Conservation (phyloP, 2,329 filamentous ascomycete species). For the Microsporum audouinii region DNA sequence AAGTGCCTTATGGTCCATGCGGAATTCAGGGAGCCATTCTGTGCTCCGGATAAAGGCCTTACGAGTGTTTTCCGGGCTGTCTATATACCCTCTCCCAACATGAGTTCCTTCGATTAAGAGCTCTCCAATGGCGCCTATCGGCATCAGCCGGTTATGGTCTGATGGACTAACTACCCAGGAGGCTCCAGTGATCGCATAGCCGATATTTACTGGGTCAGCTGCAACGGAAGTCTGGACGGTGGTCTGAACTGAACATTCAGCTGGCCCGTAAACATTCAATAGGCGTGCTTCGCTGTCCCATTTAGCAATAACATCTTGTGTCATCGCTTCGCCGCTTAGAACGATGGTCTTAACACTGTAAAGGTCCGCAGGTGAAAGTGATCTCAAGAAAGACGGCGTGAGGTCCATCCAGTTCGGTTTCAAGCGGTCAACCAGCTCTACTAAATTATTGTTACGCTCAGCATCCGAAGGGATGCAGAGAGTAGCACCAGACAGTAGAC, state of each 20-base stretch:
- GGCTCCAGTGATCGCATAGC: conserved; percentile 7
- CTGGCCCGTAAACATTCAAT: conserved; percentile 27
- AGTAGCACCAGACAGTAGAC: conserved; percentile 26
- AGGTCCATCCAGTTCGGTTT: conserved; percentile 40
- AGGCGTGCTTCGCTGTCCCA: conserved; percentile 25
- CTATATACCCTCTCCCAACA: conserved; percentile 28
- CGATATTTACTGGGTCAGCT: conserved; percentile 11
- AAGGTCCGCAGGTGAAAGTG: conserved; percentile 28
- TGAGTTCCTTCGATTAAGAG: conserved; percentile 30
- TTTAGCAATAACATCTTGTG: conserved; percentile 15
- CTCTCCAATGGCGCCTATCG: conserved; percentile 34
- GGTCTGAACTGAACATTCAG: conserved; percentile 8
- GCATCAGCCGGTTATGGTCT: conserved; percentile 15
- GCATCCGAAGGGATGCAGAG: conserved; percentile 34
- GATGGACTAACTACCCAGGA: conserved; percentile 19
- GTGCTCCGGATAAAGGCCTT: conserved; percentile 42
- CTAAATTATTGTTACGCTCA: conserved; percentile 31
- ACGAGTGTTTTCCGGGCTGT: conserved; percentile 18
- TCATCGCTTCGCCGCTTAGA: conserved; percentile 20
- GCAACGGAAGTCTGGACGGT: background rate
- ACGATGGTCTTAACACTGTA: conserved; percentile 29
- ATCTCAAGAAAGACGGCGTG: conserved; percentile 43
- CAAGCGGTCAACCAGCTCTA: background rate
- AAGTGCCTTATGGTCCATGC: conserved; percentile 1
- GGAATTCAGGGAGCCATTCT: conserved; percentile 11